A percentile compares a stretch with the other conserved stretches of the same genome.
Evolutionary conservation across 2,329 filamentous ascomycete species (phyloP).

Genomic region (Diaporthe caulivora): DNA sequence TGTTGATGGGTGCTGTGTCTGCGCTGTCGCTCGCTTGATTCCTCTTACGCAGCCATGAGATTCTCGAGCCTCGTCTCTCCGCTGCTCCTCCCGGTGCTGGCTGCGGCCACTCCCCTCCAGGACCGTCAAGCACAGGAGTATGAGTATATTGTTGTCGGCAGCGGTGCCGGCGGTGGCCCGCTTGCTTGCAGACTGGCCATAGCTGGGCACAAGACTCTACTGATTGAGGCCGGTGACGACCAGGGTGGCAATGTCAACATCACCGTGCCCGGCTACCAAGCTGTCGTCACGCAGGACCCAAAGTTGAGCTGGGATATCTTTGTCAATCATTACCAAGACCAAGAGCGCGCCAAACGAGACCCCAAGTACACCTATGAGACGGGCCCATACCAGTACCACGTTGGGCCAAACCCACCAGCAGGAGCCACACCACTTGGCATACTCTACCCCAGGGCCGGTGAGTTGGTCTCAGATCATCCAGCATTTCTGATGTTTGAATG

Average conservation of each 20-base stretch:
- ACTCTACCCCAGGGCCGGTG: slow-evolving; percentile 68
- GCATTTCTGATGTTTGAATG: neutral
- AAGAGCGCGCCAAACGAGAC: slow-evolving; percentile 32
- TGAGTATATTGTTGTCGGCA: slow-evolving; percentile 38
- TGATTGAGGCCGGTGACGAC: slow-evolving; percentile 36
- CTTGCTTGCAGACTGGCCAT: slow-evolving; percentile 35
- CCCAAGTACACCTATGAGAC: slow-evolving; percentile 32
- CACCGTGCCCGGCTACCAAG: slow-evolving; percentile 35
- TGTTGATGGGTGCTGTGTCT: neutral
- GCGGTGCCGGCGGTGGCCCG: slow-evolving; percentile 35
- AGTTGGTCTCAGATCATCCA: neutral
- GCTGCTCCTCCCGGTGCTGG: slow-evolving; percentile 15
- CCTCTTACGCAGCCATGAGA: neutral
- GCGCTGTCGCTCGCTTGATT: neutral
- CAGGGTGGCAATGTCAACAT: slow-evolving; percentile 32
- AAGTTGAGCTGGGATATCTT: slow-evolving; percentile 37
- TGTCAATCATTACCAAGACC: slow-evolving; percentile 39
- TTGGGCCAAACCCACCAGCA: slow-evolving; percentile 64
- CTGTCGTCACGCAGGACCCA: slow-evolving; percentile 30
- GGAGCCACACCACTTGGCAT: slow-evolving; percentile 65
- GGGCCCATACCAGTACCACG: slow-evolving; percentile 47
- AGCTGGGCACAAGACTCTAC: slow-evolving; percentile 26
- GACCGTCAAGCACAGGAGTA: slow-evolving; percentile 20
- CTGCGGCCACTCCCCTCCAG: slow-evolving; percentile 19
- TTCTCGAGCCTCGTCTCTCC: slow-evolving; percentile 10